Percentiles rank a stretch among this genome's conserved stretches.
Conservation (phyloP, 495 filamentous ascomycete genomes). For the Pyronema domesticum region DNA sequence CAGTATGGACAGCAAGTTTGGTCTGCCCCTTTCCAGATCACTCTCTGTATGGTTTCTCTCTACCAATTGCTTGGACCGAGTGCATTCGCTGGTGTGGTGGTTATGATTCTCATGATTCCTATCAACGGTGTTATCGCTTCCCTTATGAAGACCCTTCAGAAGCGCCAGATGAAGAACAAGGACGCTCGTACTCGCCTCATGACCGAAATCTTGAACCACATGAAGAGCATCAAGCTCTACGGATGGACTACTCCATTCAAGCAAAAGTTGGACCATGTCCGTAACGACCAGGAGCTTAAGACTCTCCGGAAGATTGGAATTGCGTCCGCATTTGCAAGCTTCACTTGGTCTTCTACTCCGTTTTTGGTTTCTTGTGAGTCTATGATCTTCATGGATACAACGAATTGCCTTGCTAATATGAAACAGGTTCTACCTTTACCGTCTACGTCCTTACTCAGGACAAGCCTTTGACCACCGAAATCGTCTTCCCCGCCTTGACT, state of each 20-base stretch:
- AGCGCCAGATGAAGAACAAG: conserved; percentile 98
- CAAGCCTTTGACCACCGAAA: conserved; percentile 70
- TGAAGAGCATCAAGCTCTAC: conserved; percentile 98
- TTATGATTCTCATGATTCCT: conserved; percentile 96
- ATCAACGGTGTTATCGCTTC: conserved; percentile 84
- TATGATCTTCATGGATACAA: neutral
- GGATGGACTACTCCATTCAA: conserved; percentile 95
- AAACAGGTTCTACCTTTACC: conserved; percentile 57
- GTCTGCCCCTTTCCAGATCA: conserved; percentile 94
- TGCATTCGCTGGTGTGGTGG: conserved; percentile 91
- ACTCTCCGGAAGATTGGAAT: conserved; percentile 93
- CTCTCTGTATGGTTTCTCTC: conserved; percentile 82
- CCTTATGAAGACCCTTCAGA: conserved; percentile 86
- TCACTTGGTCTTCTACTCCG: conserved; percentile 98
- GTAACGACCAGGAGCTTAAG: conserved; percentile 88
- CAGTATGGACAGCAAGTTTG: conserved; percentile 89
- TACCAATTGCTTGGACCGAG: conserved; percentile 84
- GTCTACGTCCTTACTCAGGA: conserved; percentile 77
- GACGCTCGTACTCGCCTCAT: conserved; percentile 82
- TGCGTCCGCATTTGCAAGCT: conserved; percentile 82
- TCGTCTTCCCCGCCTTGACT: conserved; percentile 87
- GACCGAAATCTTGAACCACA: conserved; percentile 97
- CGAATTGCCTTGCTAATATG: neutral
- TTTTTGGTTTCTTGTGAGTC: conserved; percentile 77
- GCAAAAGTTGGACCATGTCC: conserved; percentile 84